phyloP scores from a whole-genome alignment of 2,329 filamentous ascomycete species.

The Pseudogymnoascus pannorum region DNA sequence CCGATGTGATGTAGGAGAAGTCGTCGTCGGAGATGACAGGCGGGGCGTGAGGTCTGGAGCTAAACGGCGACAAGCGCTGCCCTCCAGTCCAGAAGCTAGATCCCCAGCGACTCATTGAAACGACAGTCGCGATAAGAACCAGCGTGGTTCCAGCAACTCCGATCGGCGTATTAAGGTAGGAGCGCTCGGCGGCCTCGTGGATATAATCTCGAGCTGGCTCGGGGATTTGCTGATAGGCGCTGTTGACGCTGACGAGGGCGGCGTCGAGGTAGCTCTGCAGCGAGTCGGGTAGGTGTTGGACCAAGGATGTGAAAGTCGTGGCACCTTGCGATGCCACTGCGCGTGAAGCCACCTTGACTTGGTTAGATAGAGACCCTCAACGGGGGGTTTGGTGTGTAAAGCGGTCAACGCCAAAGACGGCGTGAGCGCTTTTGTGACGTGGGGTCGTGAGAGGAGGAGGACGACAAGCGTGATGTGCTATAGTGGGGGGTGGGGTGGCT shows the following conservation, averaged over 20 bases:
- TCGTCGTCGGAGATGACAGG: slow-evolving; percentile 63
- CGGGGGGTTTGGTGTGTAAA: slow-evolving; percentile 8
- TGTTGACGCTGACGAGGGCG: slow-evolving; percentile 42
- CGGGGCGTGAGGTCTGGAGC: slow-evolving; percentile 37
- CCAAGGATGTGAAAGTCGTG: slow-evolving; percentile 40
- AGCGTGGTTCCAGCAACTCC: slow-evolving; percentile 21
- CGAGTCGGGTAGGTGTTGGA: slow-evolving; percentile 45
- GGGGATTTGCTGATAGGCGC: slow-evolving; percentile 32
- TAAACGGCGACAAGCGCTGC: slow-evolving; percentile 25
- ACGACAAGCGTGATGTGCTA: neutral
- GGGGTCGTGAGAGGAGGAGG: slow-evolving; percentile 1
- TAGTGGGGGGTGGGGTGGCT: neutral
- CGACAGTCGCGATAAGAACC: slow-evolving; percentile 20
- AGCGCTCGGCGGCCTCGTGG: slow-evolving; percentile 21
- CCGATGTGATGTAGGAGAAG: slow-evolving; percentile 76
- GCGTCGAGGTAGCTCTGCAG: slow-evolving; percentile 48
- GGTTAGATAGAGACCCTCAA: slow-evolving; percentile 17
- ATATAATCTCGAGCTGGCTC: slow-evolving; percentile 23
- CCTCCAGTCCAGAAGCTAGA: slow-evolving; percentile 23
- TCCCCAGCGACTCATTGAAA: slow-evolving; percentile 30
- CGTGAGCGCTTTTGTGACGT: slow-evolving; percentile 5
- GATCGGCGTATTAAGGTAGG: slow-evolving; percentile 24
- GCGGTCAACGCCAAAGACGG: slow-evolving; percentile 2
- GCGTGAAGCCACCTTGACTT: slow-evolving; percentile 30
- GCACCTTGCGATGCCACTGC: slow-evolving; percentile 55